phyloP scores from a whole-genome alignment of 495 filamentous ascomycete species.

The Penicillium roqueforti region DNA sequence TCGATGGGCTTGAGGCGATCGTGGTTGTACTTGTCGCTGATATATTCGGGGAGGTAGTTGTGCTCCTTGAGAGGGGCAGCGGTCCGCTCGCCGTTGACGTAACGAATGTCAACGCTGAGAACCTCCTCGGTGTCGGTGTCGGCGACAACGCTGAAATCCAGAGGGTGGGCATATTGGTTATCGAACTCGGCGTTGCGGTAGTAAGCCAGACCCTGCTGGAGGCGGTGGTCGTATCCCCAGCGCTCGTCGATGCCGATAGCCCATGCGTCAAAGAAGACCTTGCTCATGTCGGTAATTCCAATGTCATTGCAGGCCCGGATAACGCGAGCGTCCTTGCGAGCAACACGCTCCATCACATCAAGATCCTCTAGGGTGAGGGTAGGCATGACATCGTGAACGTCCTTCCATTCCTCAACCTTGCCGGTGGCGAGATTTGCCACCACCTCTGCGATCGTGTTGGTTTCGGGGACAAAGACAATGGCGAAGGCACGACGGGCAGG shows the following conservation, averaged over 20 bases:
- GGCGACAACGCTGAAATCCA: constrained; percentile 35
- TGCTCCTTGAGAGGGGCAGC: constrained; percentile 51
- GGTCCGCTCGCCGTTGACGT: constrained; percentile 66
- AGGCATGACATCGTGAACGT: constrained; percentile 70
- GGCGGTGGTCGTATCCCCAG: constrained; percentile 37
- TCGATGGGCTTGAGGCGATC: constrained; percentile 39
- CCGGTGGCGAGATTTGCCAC: constrained; percentile 67
- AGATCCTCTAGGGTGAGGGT: constrained; percentile 88
- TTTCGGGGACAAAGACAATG: constrained; percentile 33
- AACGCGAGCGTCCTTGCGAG: constrained; percentile 70
- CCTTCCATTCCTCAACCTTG: constrained; percentile 67
- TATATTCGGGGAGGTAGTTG: constrained; percentile 47
- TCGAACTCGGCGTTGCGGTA: constrained; percentile 47
- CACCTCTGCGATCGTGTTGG: constrained; percentile 59
- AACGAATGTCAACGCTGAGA: constrained; percentile 84
- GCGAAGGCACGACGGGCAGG: constrained; percentile 31
- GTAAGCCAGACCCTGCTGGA: constrained; percentile 40
- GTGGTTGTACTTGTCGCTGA: constrained; percentile 32
- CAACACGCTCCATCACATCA: constrained; percentile 72
- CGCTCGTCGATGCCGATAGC: constrained; percentile 39
- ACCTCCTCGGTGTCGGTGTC: constrained; percentile 87
- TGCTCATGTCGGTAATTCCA: constrained; percentile 82
- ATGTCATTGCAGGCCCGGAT: constrained; percentile 81
- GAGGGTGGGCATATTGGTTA: constrained; percentile 40
- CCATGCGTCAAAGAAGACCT: constrained; percentile 70